Evolutionary conservation across 192 early-diverging fungal species (phyloP), one percentile per base, ranked within the genome.

Genomic region (Coemansia sp.): DNA sequence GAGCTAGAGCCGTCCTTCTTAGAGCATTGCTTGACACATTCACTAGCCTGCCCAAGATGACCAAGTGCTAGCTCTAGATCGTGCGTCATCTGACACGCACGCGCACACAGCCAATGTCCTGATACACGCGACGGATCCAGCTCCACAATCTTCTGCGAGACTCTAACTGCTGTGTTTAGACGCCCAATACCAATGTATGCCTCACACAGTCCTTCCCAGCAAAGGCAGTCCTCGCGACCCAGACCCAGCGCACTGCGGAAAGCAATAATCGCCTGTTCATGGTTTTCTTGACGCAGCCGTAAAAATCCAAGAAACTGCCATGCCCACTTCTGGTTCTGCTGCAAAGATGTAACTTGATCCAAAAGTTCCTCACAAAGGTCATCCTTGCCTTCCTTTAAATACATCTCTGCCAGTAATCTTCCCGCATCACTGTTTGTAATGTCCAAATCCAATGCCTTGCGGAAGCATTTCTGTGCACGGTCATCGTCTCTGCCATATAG

Each of bases 241-340:
- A 89, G 82, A n/a, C 92, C 86, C 48, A 99, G 72, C 0, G 93
- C 88, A 39, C 84, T 90, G 79, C 96, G 95, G 68, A 99, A 95
- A 6, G 87, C 83, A 16, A 70, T 65, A 37, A 90, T 89, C 3
- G 92, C 89, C 1, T 85, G 84, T 6, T 80, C 68, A 71, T 82
- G 80, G 69, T 70, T n/a, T 63, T 67, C 50, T 50, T 70, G 63
- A 32, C 75, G 84, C 77, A 98, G 57, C 18, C 84, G 71, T 18
- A 88, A 63, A 53, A 94, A 93, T 10, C 93, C 97, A 3, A 95
- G 78, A 54, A 87, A 77, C 59, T 86, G 86, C 90, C 91, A 92
- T 12, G 92, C 91, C 94, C 94, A 95, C 7, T 81, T 85, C 23
- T 79, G 78, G 38, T 85, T 83, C 37, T 82, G 81, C 16, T 67